These are phyloP conservation scores for Solanum tarijense DNA, from an alignment of 257 asterid genomes.

Conservation along the genomic window DNA sequence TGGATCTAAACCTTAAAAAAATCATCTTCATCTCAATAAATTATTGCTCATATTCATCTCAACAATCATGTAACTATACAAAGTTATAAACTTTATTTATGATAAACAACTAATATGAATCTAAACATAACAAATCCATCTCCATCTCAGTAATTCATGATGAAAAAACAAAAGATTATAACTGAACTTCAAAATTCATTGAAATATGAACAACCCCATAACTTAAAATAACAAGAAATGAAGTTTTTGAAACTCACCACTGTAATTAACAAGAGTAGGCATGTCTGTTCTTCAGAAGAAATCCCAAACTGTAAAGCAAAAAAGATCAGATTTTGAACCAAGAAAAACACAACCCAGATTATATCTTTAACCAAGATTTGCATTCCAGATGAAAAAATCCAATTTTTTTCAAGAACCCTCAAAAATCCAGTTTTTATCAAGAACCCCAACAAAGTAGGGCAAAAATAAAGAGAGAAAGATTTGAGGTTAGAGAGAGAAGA, in stretches of 20 bases:
- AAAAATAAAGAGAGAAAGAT: constrained; percentile 24
- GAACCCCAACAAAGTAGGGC: constrained; percentile 40
- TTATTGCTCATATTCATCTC: neutral
- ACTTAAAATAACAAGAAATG: neutral
- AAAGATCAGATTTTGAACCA: constrained; percentile 31
- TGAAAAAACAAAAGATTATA: neutral
- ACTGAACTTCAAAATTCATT: neutral
- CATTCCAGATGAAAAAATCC: constrained; percentile 31
- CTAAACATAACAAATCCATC: neutral
- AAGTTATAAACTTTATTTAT: neutral
- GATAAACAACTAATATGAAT: neutral
- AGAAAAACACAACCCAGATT: constrained; percentile 44
- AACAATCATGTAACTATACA: neutral
- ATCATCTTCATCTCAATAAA: neutral
- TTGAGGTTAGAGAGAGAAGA: neutral
- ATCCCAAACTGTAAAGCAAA: constrained; percentile 33
- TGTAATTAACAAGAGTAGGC: constrained; percentile 87
- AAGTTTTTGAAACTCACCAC: constrained; percentile 49
- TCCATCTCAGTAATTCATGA: neutral
- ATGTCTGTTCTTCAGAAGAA: constrained; percentile 40
- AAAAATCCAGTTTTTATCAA: constrained; percentile 6
- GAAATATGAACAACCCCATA: neutral
- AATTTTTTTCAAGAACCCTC: constrained; percentile 23
- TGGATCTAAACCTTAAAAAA: neutral
- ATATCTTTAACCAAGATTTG: constrained; percentile 37